Conservation (phyloP, 2,329 filamentous ascomycete genomes). For the Coniochaeta ligniaria region DNA sequence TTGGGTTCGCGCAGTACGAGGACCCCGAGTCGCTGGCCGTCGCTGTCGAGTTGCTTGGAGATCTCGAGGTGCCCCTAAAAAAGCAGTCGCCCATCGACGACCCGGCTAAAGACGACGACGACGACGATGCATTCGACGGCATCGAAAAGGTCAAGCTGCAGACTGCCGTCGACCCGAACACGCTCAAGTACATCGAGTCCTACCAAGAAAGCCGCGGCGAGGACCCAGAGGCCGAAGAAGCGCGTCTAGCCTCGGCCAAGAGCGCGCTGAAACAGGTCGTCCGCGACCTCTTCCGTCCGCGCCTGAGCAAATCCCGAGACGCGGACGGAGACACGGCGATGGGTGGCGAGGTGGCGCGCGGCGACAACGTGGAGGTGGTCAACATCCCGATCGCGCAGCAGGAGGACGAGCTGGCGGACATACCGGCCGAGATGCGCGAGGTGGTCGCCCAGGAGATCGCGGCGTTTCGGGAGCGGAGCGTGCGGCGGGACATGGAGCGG, state of each 20-base stretch:
- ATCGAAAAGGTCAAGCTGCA: slow-evolving; percentile 66
- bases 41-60: slow-evolving; percentile 76
- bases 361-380: slow-evolving; percentile 72
- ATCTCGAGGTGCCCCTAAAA: slow-evolving; percentile 75
- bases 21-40: slow-evolving; percentile 81
- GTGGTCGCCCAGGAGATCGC: slow-evolving; percentile 91
- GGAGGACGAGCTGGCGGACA: slow-evolving; percentile 92
- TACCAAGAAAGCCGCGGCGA: slow-evolving; percentile 63
- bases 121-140: slow-evolving; percentile 39
- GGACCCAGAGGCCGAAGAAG: slow-evolving; percentile 48
- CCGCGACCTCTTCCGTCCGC: slow-evolving; percentile 65
- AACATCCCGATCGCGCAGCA: slow-evolving; percentile 78
- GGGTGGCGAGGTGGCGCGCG: slow-evolving; percentile 51
- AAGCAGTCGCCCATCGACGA: slow-evolving; percentile 49
- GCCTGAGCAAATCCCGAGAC: slow-evolving; percentile 43
- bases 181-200: slow-evolving; percentile 77
- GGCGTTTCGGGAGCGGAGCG: slow-evolving; percentile 88
- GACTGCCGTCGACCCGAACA: slow-evolving; percentile 74
- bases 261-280: slow-evolving; percentile 61
- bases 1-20: slow-evolving; percentile 94
- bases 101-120: slow-evolving; percentile 20
- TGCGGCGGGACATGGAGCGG: slow-evolving; percentile 79
- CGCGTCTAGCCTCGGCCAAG: slow-evolving; percentile 62
- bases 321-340: slow-evolving; percentile 62
- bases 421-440: slow-evolving; percentile 92